Percentiles rank a stretch among this genome's conserved stretches.
Conservation (phyloP, 2,329 filamentous ascomycete genomes). For the Cercospora sojina region DNA sequence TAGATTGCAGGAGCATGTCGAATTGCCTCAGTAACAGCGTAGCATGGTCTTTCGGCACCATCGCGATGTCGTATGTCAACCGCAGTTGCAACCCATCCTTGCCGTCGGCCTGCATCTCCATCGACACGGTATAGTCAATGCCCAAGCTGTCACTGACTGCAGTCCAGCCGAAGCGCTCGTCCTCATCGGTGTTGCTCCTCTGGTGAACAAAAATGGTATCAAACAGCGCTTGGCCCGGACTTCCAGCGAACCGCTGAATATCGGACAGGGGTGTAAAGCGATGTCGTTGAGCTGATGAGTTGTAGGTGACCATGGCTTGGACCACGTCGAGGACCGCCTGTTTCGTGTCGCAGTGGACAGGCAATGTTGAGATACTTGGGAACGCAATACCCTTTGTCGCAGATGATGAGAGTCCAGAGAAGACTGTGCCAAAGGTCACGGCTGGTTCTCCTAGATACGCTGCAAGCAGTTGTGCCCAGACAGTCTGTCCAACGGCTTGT, state of each 20-base stretch:
- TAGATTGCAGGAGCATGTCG: constrained; percentile 62
- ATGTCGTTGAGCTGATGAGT: constrained; percentile 63
- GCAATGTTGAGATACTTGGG: constrained; percentile 80
- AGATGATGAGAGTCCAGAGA: constrained; percentile 69
- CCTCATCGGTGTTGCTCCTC: constrained; percentile 44
- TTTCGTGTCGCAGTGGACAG: constrained; percentile 61
- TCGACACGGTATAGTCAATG: constrained; percentile 75
- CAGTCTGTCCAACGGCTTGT: constrained; percentile 71
- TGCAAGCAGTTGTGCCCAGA: constrained; percentile 74
- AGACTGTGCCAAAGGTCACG: constrained; percentile 75
- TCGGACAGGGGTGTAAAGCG: constrained; percentile 70
- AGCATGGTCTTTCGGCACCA: constrained; percentile 70
- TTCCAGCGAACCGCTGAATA: constrained; percentile 70
- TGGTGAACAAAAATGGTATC: constrained; percentile 87
- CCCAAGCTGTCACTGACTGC: constrained; percentile 64
- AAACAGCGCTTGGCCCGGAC: constrained; percentile 66
- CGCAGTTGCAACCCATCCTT: constrained; percentile 57
- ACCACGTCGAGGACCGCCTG: constrained; percentile 60
- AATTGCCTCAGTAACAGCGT: constrained; percentile 67
- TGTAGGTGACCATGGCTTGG: constrained; percentile 63
- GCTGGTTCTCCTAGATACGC: constrained; percentile 72
- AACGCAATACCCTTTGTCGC: constrained; percentile 63
- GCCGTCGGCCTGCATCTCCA: constrained; percentile 67
- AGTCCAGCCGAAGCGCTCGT: constrained; percentile 53
- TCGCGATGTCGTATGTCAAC: constrained; percentile 63